A percentile compares a stretch with the other conserved stretches of the same genome.
These are phyloP conservation scores for Penicillium digitatum DNA, from an alignment of 2,329 filamentous ascomycete genomes.

Conservation along the genomic window DNA sequence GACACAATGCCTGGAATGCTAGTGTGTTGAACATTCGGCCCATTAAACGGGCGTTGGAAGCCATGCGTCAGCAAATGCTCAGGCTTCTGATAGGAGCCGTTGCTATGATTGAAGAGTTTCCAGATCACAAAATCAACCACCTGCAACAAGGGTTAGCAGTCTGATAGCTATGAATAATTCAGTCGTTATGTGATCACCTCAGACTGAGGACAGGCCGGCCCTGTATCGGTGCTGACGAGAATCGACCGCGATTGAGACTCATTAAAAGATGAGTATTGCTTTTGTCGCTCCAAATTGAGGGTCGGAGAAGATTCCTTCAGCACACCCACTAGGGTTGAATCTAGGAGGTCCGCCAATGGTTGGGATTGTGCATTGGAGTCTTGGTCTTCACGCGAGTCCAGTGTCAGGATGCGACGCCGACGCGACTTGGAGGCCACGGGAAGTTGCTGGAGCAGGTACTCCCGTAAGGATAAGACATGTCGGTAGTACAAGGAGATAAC, in stretches of 20 bases:
- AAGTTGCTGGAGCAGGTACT: conserved; percentile 64
- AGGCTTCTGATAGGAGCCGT: conserved; percentile 51
- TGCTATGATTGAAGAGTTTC: conserved; percentile 63
- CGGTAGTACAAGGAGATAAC: conserved; percentile 67
- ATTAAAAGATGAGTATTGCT: conserved; percentile 59
- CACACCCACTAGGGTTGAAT: conserved; percentile 64
- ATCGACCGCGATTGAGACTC: conserved; percentile 52
- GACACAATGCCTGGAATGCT: conserved; percentile 63
- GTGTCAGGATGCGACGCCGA: conserved; percentile 44
- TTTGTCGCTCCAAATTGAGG: conserved; percentile 43
- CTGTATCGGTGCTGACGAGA: conserved; percentile 33
- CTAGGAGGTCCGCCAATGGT: conserved; percentile 57
- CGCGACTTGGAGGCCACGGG: conserved; percentile 60
- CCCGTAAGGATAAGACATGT: conserved; percentile 62
- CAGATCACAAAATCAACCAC: conserved; percentile 75
- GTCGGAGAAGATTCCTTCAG: conserved; percentile 32
- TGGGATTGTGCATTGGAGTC: conserved; percentile 2
- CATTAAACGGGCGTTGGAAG: conserved; percentile 52
- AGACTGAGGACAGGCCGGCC: conserved; percentile 54
- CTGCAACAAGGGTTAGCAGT: conserved; percentile 40
- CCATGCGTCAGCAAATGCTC: conserved; percentile 81
- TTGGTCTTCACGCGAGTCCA: conserved; percentile 11
- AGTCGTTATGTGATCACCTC: conserved; percentile 51
- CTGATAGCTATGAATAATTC: conserved; percentile 6
- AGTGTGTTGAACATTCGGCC: conserved; percentile 38